Evolutionary conservation across 176 grass and related monocot genomes (phyloP), one percentile per base, ranked within the genome.

Genomic region (Oropetium thomaeum): DNA sequence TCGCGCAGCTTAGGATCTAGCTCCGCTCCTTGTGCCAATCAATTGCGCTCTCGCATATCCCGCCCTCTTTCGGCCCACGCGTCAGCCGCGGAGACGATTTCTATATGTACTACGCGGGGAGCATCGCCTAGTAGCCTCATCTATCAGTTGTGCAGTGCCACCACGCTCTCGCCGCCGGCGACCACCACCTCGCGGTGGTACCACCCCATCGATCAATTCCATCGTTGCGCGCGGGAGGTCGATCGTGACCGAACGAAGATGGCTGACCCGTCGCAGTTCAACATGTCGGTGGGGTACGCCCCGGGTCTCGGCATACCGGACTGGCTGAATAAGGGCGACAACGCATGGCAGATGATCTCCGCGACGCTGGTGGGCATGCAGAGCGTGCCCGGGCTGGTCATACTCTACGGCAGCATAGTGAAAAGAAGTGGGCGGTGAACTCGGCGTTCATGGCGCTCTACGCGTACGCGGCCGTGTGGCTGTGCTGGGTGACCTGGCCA

Each of bases 341-440:
- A 93, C 69, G 90, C 93, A 13, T 97, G 93, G 93, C 93, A 97
- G 87, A 91, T 97, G 90, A 34, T 97, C 32, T 77, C 90, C 1
- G 94, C 90, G 12, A 97, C 94, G 62, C 90, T 97, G 15, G 94
- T 97, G 32, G 94, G 94, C 0, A 16, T 97, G 22, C 94, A 97
- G 80, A 89, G 86, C 75, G 70, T 97, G 66, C 90, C 91, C 1
- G 90, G 90, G 0, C 81, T 93, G 1, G 88, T 97, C 12, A 92
- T 97, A 70, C 90, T 97, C 17, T 97, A 97, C 81, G 90, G 94
- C 4, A 97, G 90, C 84, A 97, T 97, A 60, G 94, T 97, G 1
- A 97, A 97, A 97, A 97, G 86, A 97, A 93, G 73, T 97, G 94
- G 94, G 90, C 94, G 0, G 91, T 97, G 0, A 97, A 97, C 78